These are phyloP conservation scores for Pouteria campechiana DNA, from an alignment of 179 eudicot genomes.

Conservation along the genomic window DNA sequence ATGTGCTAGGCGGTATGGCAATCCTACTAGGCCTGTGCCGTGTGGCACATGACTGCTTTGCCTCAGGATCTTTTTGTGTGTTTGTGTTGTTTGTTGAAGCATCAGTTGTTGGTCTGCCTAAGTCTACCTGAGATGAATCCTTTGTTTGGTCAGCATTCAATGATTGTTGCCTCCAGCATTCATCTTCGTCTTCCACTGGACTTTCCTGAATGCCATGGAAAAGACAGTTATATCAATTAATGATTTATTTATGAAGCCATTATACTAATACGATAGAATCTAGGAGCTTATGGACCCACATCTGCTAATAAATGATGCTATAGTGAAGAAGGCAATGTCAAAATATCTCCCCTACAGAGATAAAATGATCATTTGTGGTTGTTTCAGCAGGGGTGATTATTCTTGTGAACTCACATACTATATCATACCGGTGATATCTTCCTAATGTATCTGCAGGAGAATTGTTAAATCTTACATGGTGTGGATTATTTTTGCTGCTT, in stretches of 20 bases:
- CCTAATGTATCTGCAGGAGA: no score
- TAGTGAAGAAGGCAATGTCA: no score
- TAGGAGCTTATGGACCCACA: no score
- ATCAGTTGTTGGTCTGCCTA: conserved; percentile 6
- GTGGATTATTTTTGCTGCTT: no score
- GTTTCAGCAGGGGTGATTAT: no score
- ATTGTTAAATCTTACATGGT: no score
- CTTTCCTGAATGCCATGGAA: conserved; percentile 44
- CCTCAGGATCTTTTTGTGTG: conserved; percentile 9
- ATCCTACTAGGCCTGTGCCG: conserved; percentile 26
- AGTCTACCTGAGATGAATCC: conserved; percentile 60
- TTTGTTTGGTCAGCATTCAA: conserved; percentile 37
- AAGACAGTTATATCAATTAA: conserved; percentile 5
- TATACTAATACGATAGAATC: no score
- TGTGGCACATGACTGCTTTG: conserved; percentile 7
- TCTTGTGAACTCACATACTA: no score
- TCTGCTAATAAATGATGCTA: no score
- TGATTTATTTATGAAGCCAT: not conserved
- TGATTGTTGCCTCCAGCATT: conserved; percentile 25
- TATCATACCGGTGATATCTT: no score
- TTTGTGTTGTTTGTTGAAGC: conserved; percentile 9
- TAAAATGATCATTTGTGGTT: no score
- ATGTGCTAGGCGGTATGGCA: conserved; percentile 38
- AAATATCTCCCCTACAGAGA: no score
- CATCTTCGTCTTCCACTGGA: conserved; percentile 62